phyloP scores from a whole-genome alignment of 495 filamentous ascomycete species.

The Penicillium diatomitis region DNA sequence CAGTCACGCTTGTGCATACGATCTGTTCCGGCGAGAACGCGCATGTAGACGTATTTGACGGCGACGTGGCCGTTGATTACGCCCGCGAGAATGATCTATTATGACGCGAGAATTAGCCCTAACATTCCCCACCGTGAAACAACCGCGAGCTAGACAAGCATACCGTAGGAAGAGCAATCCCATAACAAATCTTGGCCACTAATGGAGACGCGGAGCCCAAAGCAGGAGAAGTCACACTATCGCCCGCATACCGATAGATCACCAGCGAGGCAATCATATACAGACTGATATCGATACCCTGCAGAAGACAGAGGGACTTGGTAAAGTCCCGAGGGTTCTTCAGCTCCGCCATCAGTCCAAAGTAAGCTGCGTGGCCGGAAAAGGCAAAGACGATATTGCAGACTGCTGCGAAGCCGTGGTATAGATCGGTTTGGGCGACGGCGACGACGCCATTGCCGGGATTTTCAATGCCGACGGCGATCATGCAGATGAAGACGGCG shows the following conservation, averaged over 20 bases:
- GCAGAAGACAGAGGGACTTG: conserved; percentile 57
- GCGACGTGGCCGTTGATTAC: conserved; percentile 64
- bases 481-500: conserved; percentile 65
- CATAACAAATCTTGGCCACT: conserved; percentile 64
- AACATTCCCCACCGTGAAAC: background rate
- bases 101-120: background rate
- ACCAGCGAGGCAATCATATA: conserved; percentile 45
- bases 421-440: conserved; percentile 22
- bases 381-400: conserved; percentile 43
- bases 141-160: conserved; percentile 1
- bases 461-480: conserved; percentile 47
- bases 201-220: conserved; percentile 55
- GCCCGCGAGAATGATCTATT: conserved; percentile 41
- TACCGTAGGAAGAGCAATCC: conserved; percentile 65
- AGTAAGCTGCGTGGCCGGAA: conserved; percentile 60
- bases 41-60: conserved; percentile 56
- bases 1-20: conserved; percentile 52
- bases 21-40: conserved; percentile 49
- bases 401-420: conserved; percentile 32
- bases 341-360: conserved; percentile 70
- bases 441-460: conserved; percentile 19
- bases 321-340: conserved; percentile 56
- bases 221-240: conserved; percentile 59
- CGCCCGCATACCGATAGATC: conserved; percentile 66
- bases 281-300: conserved; percentile 54